Evolutionary conservation across 2,329 filamentous ascomycete species (phyloP), one percentile per base, ranked within the genome.

Genomic region (Hypoxylon sp.): DNA sequence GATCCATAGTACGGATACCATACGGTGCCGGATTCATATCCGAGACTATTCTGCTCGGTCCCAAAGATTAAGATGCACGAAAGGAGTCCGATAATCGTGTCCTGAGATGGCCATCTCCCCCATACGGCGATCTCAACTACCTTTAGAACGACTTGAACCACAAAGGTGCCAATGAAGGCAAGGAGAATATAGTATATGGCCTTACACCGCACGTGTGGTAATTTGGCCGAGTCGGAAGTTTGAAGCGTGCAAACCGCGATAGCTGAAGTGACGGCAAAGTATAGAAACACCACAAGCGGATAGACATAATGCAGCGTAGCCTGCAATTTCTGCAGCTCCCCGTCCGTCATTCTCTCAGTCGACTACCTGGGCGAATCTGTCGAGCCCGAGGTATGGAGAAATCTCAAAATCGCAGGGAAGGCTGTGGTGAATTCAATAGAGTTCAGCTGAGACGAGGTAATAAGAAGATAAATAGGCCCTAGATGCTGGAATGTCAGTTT

Each of bases 1-100:
- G 87, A 87, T 17, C 88, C 90, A 69, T 87, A 86, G 69, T 88
- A 89, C 0, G 90, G 88, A 71, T 90, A 88, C 84, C 88, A 90
- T 9, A 88, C 83, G 2, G 84, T 82, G 57, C 83, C 81, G 31
- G 81, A 76, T 17, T 82, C 80, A 58, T 88, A 85, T 2, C 83
- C 79, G 13, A 92, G 81, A 19, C 83, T 84, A 44, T 86, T 82
- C 65, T 89, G 80, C 71, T 91, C 83, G 13, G 90, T 84, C 3
- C 87, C 85, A 77, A 90, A 93, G n/a, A 88, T 82, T 29, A 92
- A 79, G 50, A 89, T 82, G 60, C 88, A 91, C 1, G 89, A 87
- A 26, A 92, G 79, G 39, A 87, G 80, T 59, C 88, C 87, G 59
- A 92, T 84, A 67, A 85, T 81, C 42, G 82, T 78, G 71, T 87